A percentile compares a stretch with the other conserved stretches of the same genome.
phyloP scores from a whole-genome alignment of 495 filamentous ascomycete species.

The Penicillium goetzii region DNA sequence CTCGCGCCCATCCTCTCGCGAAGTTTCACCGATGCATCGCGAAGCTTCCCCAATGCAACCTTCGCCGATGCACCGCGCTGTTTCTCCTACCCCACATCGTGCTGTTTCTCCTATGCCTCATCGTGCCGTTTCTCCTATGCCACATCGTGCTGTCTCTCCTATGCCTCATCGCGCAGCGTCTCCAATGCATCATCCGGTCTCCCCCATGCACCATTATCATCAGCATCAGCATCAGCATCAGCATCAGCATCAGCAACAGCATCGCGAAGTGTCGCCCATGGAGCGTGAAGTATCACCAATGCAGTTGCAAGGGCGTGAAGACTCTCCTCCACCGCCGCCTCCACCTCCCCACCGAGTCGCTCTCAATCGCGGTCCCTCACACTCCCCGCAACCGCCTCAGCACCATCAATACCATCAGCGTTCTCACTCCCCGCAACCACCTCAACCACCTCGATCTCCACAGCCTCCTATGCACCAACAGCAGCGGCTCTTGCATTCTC shows the following conservation, averaged over 20 bases:
- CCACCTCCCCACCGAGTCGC: constrained; percentile 47
- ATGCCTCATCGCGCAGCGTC: constrained; percentile 28
- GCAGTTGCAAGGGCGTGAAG: constrained; percentile 41
- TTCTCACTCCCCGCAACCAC: constrained; percentile 12
- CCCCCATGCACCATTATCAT: constrained; percentile 15
- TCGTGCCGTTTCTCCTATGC: constrained; percentile 6
- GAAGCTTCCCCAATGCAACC: constrained; percentile 8
- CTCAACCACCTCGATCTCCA: constrained; percentile 14
- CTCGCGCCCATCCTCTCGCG: constrained; percentile 38
- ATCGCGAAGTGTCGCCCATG: constrained; percentile 26
- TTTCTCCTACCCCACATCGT: constrained; percentile 6
- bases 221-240: constrained; percentile 8
- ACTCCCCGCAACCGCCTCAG: constrained; percentile 4
- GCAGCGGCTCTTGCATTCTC: constrained; percentile 17
- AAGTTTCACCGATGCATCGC: constrained; percentile 38
- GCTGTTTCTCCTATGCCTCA: constrained; percentile 16
- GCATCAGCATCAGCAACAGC: constrained; percentile 5
- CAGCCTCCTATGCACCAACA: constrained; percentile 17
- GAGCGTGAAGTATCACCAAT: constrained; percentile 34
- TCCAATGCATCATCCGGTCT: constrained; percentile 15
- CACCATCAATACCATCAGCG: constrained; percentile 11
- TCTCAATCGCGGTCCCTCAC: constrained; percentile 25
- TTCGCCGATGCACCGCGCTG: constrained; percentile 7
- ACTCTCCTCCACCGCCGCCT: constrained; percentile 51
- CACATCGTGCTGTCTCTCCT: constrained; percentile 34